Evolutionary conservation across 805 yeast species (phyloP).

Genomic region (Teunomyces tritomae): DNA sequence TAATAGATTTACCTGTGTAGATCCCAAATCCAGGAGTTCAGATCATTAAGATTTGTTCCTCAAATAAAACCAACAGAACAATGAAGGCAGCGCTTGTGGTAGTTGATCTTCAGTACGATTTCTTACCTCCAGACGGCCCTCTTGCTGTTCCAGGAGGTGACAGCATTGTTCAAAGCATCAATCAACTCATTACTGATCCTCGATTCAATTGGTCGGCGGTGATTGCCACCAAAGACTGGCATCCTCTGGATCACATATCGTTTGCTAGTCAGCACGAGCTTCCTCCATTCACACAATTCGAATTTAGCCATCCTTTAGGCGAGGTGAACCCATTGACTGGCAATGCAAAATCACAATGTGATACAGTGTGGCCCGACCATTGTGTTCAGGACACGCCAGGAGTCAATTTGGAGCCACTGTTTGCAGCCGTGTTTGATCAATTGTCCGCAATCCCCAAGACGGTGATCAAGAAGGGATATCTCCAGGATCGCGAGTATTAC

Average conservation of each 20-base stretch:
- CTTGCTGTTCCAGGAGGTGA: slow-evolving; percentile 71
- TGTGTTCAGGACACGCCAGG: slow-evolving; percentile 76
- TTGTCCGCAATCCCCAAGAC: slow-evolving; percentile 31
- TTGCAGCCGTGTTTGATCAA: slow-evolving; percentile 35
- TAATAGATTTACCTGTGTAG: too few species aligned
- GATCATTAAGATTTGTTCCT: neutral
- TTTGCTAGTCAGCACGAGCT: slow-evolving; percentile 68
- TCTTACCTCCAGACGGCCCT: slow-evolving; percentile 74
- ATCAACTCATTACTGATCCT: slow-evolving; percentile 40
- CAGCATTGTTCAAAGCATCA: slow-evolving; percentile 51
- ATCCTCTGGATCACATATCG: slow-evolving; percentile 73
- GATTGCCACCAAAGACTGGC: slow-evolving; percentile 86
- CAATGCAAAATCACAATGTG: slow-evolving; percentile 25
- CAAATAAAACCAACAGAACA: neutral
- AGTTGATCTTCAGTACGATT: slow-evolving; percentile 84
- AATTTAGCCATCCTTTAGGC: slow-evolving; percentile 50
- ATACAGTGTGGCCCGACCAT: slow-evolving; percentile 86
- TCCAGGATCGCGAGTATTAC: slow-evolving; percentile 76
- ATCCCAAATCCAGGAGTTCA: neutral
- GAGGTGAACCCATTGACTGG: slow-evolving; percentile 24
- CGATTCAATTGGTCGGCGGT: slow-evolving; percentile 54
- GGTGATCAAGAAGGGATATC: slow-evolving; percentile 67
- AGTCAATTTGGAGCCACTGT: slow-evolving; percentile 53
- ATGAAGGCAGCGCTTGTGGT: slow-evolving; percentile 55
- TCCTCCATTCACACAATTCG: slow-evolving; percentile 50